Conservation (phyloP, 83 land plant species). For the Thuja plicata region DNA sequence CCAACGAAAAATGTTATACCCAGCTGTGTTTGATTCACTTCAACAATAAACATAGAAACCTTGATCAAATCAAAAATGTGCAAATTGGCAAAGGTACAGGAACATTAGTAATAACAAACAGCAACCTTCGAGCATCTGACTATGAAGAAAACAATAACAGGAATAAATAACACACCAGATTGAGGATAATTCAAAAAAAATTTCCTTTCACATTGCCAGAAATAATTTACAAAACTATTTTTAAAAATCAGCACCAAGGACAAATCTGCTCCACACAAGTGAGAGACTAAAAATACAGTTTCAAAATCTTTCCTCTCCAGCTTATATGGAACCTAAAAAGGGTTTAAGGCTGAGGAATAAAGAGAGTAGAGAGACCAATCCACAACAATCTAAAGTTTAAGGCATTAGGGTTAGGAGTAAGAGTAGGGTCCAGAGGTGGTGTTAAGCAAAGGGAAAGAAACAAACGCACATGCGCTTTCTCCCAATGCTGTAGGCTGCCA, state of each 20-base stretch:
- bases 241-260: neutral
- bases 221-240: neutral
- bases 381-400: neutral
- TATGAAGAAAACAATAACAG: neutral
- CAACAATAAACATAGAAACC: neutral
- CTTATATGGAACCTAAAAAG: neutral
- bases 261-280: neutral
- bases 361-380: neutral
- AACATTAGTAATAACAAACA: no score
- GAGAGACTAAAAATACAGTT: neutral
- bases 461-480: constrained; percentile 1
- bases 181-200: neutral
- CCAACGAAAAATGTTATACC: neutral
- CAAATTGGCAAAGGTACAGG: neutral
- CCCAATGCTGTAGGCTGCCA: constrained; percentile 1
- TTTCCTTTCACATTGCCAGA: neutral
- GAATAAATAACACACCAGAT: neutral
- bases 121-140: no score
- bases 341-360: neutral
- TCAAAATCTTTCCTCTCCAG: neutral
- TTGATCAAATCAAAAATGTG: neutral
- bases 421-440: neutral
- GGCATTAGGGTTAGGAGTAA: neutral
- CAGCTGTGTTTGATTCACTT: neutral
- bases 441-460: neutral